Conservation (phyloP, 2,329 filamentous ascomycete genomes). For the Ustulina deusta region DNA sequence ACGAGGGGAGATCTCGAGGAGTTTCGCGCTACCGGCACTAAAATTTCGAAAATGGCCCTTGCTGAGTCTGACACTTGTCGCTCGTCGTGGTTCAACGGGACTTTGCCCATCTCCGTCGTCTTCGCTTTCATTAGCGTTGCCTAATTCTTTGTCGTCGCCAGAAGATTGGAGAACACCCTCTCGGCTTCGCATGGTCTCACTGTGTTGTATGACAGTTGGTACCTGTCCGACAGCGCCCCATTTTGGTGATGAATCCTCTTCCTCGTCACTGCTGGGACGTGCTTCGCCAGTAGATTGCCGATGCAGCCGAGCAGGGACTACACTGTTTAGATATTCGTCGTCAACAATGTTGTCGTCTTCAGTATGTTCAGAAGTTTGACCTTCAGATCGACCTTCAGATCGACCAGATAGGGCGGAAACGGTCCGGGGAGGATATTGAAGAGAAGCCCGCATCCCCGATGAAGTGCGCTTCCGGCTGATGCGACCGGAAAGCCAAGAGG, state of each 20-base stretch:
- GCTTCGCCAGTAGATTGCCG: conserved; percentile 63
- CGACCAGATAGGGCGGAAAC: conserved; percentile 69
- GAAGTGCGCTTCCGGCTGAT: conserved; percentile 62
- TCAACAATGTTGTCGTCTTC: conserved; percentile 77
- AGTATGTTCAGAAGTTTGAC: conserved; percentile 54
- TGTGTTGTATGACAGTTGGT: conserved; percentile 62
- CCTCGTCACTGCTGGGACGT: conserved; percentile 70
- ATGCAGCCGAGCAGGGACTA: conserved; percentile 53
- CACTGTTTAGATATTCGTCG: conserved; percentile 78
- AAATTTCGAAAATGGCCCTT: conserved; percentile 76
- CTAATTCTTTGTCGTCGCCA: conserved; percentile 51
- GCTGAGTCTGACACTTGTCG: conserved; percentile 76
- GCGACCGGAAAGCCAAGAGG: conserved; percentile 91
- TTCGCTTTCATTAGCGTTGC: conserved; percentile 50
- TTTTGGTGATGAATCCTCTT: conserved; percentile 63
- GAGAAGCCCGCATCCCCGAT: conserved; percentile 57
- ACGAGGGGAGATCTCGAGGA: conserved; percentile 74
- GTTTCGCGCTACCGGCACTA: conserved; percentile 80
- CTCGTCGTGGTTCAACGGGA: conserved; percentile 65
- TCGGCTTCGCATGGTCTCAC: conserved; percentile 63
- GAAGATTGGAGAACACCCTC: conserved; percentile 62
- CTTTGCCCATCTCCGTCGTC: conserved; percentile 46
- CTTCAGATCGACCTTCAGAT: conserved; percentile 58
- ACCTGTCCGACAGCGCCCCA: conserved; percentile 67
- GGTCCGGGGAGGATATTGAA: conserved; percentile 56